These are phyloP conservation scores for Cyclotella distinguenda DNA, from an alignment of 108 stramenopile species.

Conservation along the genomic window DNA sequence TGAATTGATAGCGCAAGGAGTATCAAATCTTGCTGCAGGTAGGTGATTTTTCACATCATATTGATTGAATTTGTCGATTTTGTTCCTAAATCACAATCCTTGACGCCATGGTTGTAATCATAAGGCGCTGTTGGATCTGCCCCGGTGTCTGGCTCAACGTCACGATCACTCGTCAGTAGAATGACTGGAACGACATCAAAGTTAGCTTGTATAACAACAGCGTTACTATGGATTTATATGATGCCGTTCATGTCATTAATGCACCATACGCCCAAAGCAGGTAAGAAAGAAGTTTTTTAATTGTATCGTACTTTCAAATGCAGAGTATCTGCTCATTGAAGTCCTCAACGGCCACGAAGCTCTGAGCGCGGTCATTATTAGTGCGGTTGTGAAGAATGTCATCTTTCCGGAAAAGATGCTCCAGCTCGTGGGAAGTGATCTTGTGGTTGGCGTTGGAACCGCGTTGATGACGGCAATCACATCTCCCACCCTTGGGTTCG, in stretches of 20 bases:
- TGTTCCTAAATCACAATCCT: too few species aligned
- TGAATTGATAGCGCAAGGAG: constrained; percentile 79
- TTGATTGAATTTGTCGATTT: too few species aligned
- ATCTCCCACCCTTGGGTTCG: constrained; percentile 77
- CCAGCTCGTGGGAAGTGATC: constrained; percentile 58
- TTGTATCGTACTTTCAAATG: background rate
- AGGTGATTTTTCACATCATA: background rate
- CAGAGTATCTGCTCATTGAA: too few species aligned
- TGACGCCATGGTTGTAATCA: too few species aligned
- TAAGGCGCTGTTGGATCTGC: constrained; percentile 61
- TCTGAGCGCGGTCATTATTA: constrained; percentile 75
- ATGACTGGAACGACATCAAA: constrained; percentile 80
- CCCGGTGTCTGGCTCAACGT: constrained; percentile 76
- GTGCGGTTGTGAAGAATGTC: constrained; percentile 71
- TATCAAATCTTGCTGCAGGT: constrained; percentile 67
- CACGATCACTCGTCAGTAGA: constrained; percentile 70
- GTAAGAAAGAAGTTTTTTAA: background rate
- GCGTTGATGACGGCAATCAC: constrained; percentile 65
- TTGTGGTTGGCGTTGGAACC: constrained; percentile 64
- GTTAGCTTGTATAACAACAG: constrained; percentile 71
- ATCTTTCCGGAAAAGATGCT: constrained; percentile 65
- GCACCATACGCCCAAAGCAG: constrained; percentile 75
- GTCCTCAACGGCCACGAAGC: too few species aligned
- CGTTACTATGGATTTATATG: constrained; percentile 70
- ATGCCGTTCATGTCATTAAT: constrained; percentile 84